phyloP scores from a whole-genome alignment of 805 yeast genomes.

The Suhomyces pyralidae region DNA sequence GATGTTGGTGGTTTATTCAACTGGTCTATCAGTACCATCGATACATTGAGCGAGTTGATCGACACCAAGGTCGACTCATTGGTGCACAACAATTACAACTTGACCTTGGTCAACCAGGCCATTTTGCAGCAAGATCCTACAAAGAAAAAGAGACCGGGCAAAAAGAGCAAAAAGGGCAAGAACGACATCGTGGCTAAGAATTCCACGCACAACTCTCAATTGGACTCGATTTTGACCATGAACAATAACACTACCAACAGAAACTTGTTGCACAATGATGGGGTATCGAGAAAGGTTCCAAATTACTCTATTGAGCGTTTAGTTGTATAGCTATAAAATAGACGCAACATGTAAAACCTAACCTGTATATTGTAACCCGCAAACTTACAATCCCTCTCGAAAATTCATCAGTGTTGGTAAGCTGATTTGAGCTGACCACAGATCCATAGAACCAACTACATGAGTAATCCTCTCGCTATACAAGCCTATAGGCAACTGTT shows the following conservation, averaged over 20 bases:
- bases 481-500: slow-evolving; percentile 63
- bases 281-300: slow-evolving; percentile 46
- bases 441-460: not conserved
- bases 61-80: slow-evolving; percentile 45
- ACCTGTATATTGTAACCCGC: not conserved
- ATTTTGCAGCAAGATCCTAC: slow-evolving; percentile 25
- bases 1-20: slow-evolving; percentile 74
- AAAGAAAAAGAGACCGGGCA: slow-evolving; percentile 22
- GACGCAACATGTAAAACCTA: not conserved
- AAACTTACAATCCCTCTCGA: not conserved
- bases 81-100: slow-evolving; percentile 40
- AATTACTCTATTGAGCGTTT: slow-evolving; percentile 52
- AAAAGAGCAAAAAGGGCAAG: slow-evolving; percentile 18
- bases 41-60: slow-evolving; percentile 43
- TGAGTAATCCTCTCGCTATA: slow-evolving; percentile 2
- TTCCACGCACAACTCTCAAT: slow-evolving; percentile 25
- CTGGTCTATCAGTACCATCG: slow-evolving; percentile 53
- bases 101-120: slow-evolving; percentile 48
- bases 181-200: slow-evolving; percentile 19
- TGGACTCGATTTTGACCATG: slow-evolving; percentile 33
- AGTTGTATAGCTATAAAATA: slow-evolving; percentile 21
- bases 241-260: slow-evolving; percentile 26
- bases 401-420: not conserved
- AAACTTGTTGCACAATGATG: slow-evolving; percentile 24
- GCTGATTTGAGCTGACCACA: not conserved